Evolutionary conservation across 306 rosid genomes (phyloP).

Genomic region (Rosa persica): DNA sequence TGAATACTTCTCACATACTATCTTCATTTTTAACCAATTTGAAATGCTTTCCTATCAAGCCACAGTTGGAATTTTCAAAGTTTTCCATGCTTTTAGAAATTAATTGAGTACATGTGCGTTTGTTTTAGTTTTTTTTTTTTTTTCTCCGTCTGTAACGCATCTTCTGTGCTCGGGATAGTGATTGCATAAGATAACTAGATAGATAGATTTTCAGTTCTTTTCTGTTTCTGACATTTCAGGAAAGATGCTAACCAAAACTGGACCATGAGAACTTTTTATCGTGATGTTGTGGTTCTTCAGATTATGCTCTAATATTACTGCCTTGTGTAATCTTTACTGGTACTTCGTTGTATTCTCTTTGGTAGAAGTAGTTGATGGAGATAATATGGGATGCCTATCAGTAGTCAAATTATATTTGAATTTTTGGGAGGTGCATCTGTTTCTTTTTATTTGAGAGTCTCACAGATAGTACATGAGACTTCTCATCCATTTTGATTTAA

Average conservation of each 20-base stretch:
- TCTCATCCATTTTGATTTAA: neutral
- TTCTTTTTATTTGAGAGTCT: neutral
- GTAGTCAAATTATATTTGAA: neutral
- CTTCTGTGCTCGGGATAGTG: conserved; percentile 11
- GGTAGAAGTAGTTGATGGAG: neutral
- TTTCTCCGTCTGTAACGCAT: neutral
- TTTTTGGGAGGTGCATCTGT: neutral
- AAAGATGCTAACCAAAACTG: conserved; percentile 61
- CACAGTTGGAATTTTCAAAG: conserved; percentile 6
- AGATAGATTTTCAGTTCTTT: conserved; percentile 12
- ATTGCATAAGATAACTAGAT: neutral
- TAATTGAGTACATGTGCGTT: neutral
- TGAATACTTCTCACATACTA: neutral
- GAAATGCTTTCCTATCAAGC: conserved; percentile 11
- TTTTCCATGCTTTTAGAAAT: neutral
- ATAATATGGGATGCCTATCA: neutral
- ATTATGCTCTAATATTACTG: conserved; percentile 35
- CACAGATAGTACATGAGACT: neutral
- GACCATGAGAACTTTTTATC: conserved; percentile 77
- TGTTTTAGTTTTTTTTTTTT: neutral
- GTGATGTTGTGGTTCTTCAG: conserved; percentile 77
- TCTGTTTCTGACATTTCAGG: conserved; percentile 54
- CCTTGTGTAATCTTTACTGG: conserved; percentile 5
- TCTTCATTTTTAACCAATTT: neutral
- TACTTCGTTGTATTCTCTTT: neutral